phyloP scores from a whole-genome alignment of 805 yeast genomes.

The Nakazawaea ambrosiae region DNA sequence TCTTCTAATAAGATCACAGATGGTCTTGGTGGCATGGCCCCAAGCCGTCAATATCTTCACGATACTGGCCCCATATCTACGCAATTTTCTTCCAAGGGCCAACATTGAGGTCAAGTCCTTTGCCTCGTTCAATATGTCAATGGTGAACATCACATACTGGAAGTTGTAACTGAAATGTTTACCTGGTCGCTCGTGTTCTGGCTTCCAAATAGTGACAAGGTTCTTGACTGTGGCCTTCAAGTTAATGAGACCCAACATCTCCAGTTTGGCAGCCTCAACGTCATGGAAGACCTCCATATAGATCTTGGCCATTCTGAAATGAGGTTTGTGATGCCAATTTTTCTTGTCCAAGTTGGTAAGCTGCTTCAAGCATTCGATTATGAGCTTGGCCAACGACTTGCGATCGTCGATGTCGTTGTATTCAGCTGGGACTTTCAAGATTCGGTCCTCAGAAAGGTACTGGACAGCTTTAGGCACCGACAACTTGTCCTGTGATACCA shows the following conservation, averaged over 20 bases:
- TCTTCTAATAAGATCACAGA: slow-evolving; percentile 45
- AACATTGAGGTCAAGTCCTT: slow-evolving; percentile 55
- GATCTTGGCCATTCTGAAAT: slow-evolving; percentile 62
- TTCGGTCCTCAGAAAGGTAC: slow-evolving; percentile 31
- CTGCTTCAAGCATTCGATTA: slow-evolving; percentile 40
- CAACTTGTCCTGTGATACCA: slow-evolving; percentile 31
- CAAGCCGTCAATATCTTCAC: slow-evolving; percentile 54
- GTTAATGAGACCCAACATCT: slow-evolving; percentile 57
- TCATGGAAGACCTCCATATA: slow-evolving; percentile 48
- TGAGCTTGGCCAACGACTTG: slow-evolving; percentile 27
- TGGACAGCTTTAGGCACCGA: slow-evolving; percentile 29
- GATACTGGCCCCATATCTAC: slow-evolving; percentile 76
- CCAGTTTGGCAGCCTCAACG: slow-evolving; percentile 47
- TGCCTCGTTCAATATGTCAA: slow-evolving; percentile 44
- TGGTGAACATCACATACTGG: slow-evolving; percentile 59
- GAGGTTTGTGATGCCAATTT: slow-evolving; percentile 89
- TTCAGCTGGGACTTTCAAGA: slow-evolving; percentile 16
- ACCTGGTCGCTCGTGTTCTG: slow-evolving; percentile 88
- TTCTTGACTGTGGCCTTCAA: slow-evolving; percentile 63
- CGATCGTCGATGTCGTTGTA: slow-evolving; percentile 10
- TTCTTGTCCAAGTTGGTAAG: slow-evolving; percentile 60
- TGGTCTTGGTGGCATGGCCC: slow-evolving; percentile 50
- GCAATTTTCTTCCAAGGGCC: slow-evolving; percentile 60
- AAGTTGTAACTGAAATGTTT: slow-evolving; percentile 77
- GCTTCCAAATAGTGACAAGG: slow-evolving; percentile 86